Evolutionary conservation across 2,329 filamentous ascomycete species (phyloP), one percentile per base, ranked within the genome.

Genomic region (Cylindrodendrum hubeiense): DNA sequence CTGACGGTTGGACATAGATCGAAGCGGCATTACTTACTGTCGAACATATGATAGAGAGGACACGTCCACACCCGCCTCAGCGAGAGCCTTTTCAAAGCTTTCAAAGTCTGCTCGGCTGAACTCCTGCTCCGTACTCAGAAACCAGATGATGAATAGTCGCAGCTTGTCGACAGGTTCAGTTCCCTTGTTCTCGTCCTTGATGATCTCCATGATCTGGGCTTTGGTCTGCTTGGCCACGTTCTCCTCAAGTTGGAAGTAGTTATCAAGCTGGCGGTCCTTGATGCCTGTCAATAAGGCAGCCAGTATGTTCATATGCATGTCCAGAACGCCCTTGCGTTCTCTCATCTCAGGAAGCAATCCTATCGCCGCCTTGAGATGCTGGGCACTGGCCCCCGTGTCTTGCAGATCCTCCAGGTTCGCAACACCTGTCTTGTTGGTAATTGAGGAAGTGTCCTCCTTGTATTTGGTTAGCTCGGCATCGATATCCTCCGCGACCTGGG

Each of bases 291-390:
- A 76, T 3, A 90, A 78, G 1, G 93, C 93, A 2, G 95, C 95
- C 4, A 97, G 86, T 64, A 98, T 97, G 77, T 97, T 98, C 96
- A 99, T 99, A 79, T 99, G 96, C 93, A 98, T 98, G 77, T 98
- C 96, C 5, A 99, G 87, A 21, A 91, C 88, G n/a, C 91, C 90
- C 78, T 99, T 99, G 64, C 96, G 90, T 79, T 98, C 96, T 68
- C 94, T 87, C 70, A 99, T 85, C 79, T 98, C 95, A 0, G 96
- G 97, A 15, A 99, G 85, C 22, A 97, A 84, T 0, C 95, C 97
- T 73, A 99, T 97, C 13, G 95, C 97, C 4, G 95, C 94, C 81
- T 98, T 99, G 49, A 99, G 87, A 78, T 99, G 96, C 74, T 97
- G 93, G 17, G 96, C 95, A 62, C 94, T 97, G 41, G 94, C 91